Evolutionary conservation across 2,329 filamentous ascomycete genomes (phyloP).

Genomic region (Metarhizium brunneum): DNA sequence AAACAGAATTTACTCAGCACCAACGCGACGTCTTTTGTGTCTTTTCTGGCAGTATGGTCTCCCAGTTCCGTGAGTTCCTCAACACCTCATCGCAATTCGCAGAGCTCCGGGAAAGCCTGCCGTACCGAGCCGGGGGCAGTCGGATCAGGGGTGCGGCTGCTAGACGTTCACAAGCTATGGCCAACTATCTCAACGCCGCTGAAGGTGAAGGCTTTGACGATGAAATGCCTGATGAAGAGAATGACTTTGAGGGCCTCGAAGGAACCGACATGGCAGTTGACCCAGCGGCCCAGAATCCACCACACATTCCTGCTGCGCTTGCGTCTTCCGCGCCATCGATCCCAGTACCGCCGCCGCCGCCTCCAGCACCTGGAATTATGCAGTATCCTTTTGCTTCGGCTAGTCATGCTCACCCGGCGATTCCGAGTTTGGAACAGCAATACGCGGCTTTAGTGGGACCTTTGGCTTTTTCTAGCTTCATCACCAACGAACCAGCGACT

Average conservation of each 20-base stretch:
- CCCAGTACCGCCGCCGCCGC: slow-evolving; percentile 18
- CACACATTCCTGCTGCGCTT: slow-evolving; percentile 7
- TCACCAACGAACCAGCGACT: slow-evolving; percentile 17
- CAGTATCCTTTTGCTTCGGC: slow-evolving; percentile 15
- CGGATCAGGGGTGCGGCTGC: slow-evolving; percentile 8
- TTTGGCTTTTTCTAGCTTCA: slow-evolving; percentile 17
- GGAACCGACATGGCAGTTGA: slow-evolving; percentile 29
- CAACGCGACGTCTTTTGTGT: slow-evolving; percentile 96
- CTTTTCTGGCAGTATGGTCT: slow-evolving; percentile 82
- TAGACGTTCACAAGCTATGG: slow-evolving; percentile 9
- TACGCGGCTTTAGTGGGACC: slow-evolving; percentile 11
- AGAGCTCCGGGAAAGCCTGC: slow-evolving; percentile 27
- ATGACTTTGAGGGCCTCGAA: slow-evolving; percentile 32
- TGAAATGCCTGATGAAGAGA: slow-evolving; percentile 35
- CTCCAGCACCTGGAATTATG: slow-evolving; percentile 15
- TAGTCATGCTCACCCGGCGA: slow-evolving; percentile 10
- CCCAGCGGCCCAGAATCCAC: slow-evolving; percentile 16
- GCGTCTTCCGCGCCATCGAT: slow-evolving; percentile 14
- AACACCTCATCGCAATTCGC: slow-evolving; percentile 47
- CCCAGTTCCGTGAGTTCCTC: slow-evolving; percentile 66
- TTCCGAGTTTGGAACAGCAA: slow-evolving; percentile 11
- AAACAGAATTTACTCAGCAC: slow-evolving; percentile 80
- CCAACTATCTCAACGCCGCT: slow-evolving; percentile 11
- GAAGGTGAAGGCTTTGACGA: slow-evolving; percentile 31
- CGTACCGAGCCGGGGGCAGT: slow-evolving; percentile 8